These are phyloP conservation scores for Phytophthora quininea DNA, from an alignment of 352 stramenopile genomes.

Conservation along the genomic window DNA sequence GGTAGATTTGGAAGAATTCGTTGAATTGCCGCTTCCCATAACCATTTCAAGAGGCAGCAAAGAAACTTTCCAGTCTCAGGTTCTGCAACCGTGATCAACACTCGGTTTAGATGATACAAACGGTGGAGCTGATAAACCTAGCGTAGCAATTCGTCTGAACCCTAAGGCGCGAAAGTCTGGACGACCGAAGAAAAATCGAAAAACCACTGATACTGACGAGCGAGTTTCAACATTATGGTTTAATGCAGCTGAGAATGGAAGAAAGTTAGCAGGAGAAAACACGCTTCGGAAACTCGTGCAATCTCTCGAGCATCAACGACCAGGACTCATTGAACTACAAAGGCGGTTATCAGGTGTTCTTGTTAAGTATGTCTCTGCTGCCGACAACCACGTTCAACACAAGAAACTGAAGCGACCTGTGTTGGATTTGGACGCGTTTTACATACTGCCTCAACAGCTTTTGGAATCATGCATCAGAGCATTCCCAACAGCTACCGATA, in stretches of 20 bases:
- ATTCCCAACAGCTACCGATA: background rate
- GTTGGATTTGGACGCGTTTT: constrained; percentile 5
- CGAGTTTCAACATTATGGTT: background rate
- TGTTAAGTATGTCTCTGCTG: background rate
- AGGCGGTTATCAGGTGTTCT: background rate
- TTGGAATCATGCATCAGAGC: background rate
- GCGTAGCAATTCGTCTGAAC: background rate
- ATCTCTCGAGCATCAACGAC: background rate
- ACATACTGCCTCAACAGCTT: background rate
- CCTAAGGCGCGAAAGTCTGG: background rate
- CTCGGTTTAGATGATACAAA: too few species aligned
- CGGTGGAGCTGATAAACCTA: background rate
- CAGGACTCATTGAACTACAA: background rate
- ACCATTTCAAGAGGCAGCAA: too few species aligned
- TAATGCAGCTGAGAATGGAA: background rate
- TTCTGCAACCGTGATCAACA: too few species aligned
- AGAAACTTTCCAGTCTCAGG: too few species aligned
- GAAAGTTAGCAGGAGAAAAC: background rate
- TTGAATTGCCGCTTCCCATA: too few species aligned
- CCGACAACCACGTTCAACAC: background rate
- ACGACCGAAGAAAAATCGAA: background rate
- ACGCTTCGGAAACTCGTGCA: background rate
- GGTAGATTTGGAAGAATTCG: too few species aligned
- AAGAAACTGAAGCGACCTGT: constrained; percentile 9
- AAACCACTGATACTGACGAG: background rate